Base-by-base conservation (phyloP, 179 eudicot species). In the Carnegiea gigantea region DNA sequence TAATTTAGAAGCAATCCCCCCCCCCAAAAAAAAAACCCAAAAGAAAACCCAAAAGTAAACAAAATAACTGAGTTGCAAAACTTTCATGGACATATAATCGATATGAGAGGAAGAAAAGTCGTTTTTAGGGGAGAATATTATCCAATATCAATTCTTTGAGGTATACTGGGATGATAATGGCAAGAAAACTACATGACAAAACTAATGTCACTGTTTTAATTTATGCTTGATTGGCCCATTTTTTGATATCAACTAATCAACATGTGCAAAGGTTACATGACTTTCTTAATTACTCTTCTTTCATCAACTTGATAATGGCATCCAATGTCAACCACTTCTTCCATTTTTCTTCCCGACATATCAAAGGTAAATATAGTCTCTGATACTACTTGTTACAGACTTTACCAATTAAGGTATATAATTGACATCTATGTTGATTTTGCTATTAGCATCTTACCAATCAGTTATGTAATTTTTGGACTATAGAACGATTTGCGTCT, bases 161-260 rank as follows among this genome's bases (percentile, higher is more conserved):
- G 20, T 21, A 18, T 75, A 75, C 51, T 81, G 72, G 77, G 48
- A 75, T 81, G 65, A 46, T 24, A 75, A 33, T 33, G 36, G 36
- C 36, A 33, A 33, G 36, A 33, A 33, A 33, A 33, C 3, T 0
- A 33, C 36, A 3, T 33, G 36, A 33, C 9, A 10, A 65, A 64
- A 75, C 44, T 10, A 23, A 79, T 24, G 18, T 21, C 33, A 17
- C 79, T 38, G 44, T 71, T 71, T 73, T 33, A 33, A 33, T 33
- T 33, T 71, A 51, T 28, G 65, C 82, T 49, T 74, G 67, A 68
- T 60, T 71, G 23, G 79, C 85, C 54, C 74, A 46, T 60, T 78
- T 23, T 82, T 44, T 15, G n/a, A 15, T 33, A 30, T 17, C 43
- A 33, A 17, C 38, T 40, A 40, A 40, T 40, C 44, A 40, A 40